Conservation (phyloP, 306 rosid genomes). For the Lotus japonicus region DNA sequence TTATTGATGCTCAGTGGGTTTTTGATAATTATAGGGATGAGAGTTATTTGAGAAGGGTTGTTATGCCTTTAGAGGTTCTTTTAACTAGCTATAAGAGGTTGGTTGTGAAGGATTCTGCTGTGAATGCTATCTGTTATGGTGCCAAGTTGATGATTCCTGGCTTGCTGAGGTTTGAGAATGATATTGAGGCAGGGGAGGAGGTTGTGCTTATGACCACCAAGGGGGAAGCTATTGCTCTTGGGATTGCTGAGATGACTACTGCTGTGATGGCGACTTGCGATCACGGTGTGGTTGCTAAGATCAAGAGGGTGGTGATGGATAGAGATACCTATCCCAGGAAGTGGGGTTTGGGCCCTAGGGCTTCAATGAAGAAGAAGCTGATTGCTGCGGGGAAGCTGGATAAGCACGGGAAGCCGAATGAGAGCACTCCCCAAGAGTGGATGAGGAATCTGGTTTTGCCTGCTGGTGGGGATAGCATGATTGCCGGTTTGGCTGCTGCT, state of each 20-base stretch:
- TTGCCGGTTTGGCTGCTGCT: conserved; percentile 51
- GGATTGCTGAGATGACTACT: conserved; percentile 87
- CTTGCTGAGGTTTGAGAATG: conserved; percentile 74
- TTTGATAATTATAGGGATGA: conserved; percentile 64
- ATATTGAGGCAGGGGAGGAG: conserved; percentile 77
- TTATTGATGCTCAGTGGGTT: conserved; percentile 80
- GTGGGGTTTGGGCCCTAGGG: conserved; percentile 85
- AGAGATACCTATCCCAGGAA: conserved; percentile 82
- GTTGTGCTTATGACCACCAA: conserved; percentile 80
- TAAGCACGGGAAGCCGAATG: conserved; percentile 76
- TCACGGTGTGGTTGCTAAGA: conserved; percentile 79
- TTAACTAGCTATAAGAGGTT: conserved; percentile 74
- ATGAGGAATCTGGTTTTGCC: conserved; percentile 56
- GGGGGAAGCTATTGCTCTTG: conserved; percentile 79
- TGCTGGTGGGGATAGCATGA: conserved; percentile 47
- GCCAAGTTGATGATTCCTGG: conserved; percentile 88
- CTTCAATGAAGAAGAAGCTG: conserved; percentile 71
- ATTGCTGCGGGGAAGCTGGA: conserved; percentile 61
- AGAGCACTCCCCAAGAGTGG: conserved; percentile 67
- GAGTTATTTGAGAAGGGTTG: conserved; percentile 68
- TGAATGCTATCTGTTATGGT: conserved; percentile 83
- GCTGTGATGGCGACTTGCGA: conserved; percentile 88
- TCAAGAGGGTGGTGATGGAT: conserved; percentile 91
- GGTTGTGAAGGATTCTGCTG: conserved; percentile 85
- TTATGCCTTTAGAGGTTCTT: conserved; percentile 72